phyloP scores from a whole-genome alignment of 2,329 filamentous ascomycete species.

The Ilyonectria robusta region DNA sequence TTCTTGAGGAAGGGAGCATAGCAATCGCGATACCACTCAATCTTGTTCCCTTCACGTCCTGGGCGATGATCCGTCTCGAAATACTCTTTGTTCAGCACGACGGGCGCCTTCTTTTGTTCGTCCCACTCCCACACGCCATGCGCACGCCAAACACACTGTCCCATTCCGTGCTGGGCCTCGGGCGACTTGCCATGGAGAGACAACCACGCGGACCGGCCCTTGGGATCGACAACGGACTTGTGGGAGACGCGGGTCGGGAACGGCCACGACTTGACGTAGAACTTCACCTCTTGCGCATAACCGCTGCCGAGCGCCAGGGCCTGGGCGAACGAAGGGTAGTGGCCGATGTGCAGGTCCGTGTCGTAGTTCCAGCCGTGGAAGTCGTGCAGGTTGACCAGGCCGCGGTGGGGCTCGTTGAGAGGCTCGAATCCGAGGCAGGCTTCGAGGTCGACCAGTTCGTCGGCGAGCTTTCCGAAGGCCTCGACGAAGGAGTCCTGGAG shows the following conservation, averaged over 20 bases:
- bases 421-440: conserved; percentile 58
- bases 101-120: conserved; percentile 46
- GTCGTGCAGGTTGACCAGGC: conserved; percentile 56
- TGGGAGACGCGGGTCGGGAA: conserved; percentile 56
- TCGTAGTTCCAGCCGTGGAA: conserved; percentile 59
- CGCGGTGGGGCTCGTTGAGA: conserved; percentile 60
- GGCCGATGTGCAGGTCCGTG: conserved; percentile 58
- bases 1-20: conserved; percentile 57
- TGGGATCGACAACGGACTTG: conserved; percentile 53
- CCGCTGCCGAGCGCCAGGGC: conserved; percentile 58
- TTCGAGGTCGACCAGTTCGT: conserved; percentile 50
- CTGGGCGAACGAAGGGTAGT: conserved; percentile 56
- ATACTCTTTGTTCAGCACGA: conserved; percentile 50
- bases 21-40: conserved; percentile 60
- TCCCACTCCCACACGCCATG: conserved; percentile 58
- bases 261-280: conserved; percentile 60
- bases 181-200: conserved; percentile 35
- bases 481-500: conserved; percentile 53
- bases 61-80: conserved; percentile 57
- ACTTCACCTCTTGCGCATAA: conserved; percentile 54
- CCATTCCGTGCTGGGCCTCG: conserved; percentile 45
- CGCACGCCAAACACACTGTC: conserved; percentile 56
- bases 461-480: conserved; percentile 54
- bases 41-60: conserved; percentile 50
- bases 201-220: conserved; percentile 55